Base-by-base conservation (phyloP, 306 rosid genomes). In the Cucumis cinereus region DNA sequence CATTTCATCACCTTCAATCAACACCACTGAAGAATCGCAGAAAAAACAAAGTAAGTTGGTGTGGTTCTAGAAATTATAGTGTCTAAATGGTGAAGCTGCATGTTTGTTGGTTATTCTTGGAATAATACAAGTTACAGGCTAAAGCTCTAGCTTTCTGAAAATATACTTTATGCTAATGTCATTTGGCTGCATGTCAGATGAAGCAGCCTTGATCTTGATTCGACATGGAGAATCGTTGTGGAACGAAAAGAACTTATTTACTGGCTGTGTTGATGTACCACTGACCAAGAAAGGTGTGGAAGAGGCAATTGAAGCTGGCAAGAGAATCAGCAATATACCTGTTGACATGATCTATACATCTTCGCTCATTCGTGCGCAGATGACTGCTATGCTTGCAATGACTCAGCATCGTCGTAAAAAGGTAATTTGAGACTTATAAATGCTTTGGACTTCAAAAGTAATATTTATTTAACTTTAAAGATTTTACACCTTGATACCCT, bases 351-450 rank as follows among this genome's bases (percentile, higher is more conserved):
- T 95, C 87, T 95, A 84, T 79, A 90, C 98, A 30, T 95, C 99
- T 73, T 88, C 99, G 45, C 87, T 95, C 82, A 92, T 95, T 79
- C 98, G 99, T 49, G 99, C 99, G 23, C 99, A 92, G 80, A 92
- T 95, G 99, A 95, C 99, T 70, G 99, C 99, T 54, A 95, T 95
- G 99, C 99, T 92, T 78, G 98, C 98, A 68, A 95, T 95, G 99
- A 92, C 98, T 64, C 98, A 95, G 82, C 98, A 95, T 74, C 96
- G 98, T 24, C 92, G 97, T 28, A 86, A 19, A 79, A 95, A 95
- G 98, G 99, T 95, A 86, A 79, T 64, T 47, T 11, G 57, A 69
- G 58, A 71, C 2, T 15, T 49, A 47, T 17, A 71, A 71, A 47
- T 45, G 36, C 8, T 15, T 71, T 47, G 59, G 15, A 71, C 59